phyloP scores from a whole-genome alignment of 2,329 filamentous ascomycete species.

The Paracamarosporium sp. region DNA sequence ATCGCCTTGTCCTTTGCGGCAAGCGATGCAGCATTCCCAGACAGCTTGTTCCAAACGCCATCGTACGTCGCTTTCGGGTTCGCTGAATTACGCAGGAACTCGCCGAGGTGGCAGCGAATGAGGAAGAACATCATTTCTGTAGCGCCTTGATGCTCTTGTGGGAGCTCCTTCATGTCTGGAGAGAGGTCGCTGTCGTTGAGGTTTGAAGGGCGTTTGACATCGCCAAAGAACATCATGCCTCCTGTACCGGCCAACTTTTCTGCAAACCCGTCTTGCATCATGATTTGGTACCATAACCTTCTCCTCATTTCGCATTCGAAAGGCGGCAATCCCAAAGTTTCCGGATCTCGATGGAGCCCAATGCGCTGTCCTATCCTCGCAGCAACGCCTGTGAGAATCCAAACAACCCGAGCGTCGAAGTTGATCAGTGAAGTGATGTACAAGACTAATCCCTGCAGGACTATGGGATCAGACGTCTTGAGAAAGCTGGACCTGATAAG shows the following conservation, averaged over 20 bases:
- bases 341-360: slow-evolving; percentile 67
- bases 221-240: slow-evolving; percentile 53
- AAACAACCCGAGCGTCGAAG: slow-evolving; percentile 62
- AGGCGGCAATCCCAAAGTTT: slow-evolving; percentile 57
- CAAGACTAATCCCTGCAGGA: slow-evolving; percentile 71
- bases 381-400: slow-evolving; percentile 69
- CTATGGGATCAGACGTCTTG: slow-evolving; percentile 67
- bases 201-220: slow-evolving; percentile 59
- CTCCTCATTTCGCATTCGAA: slow-evolving; percentile 66
- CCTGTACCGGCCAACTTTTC: slow-evolving; percentile 60
- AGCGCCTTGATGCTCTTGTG: slow-evolving; percentile 48
- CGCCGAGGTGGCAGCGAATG: slow-evolving; percentile 51
- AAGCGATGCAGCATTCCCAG: slow-evolving; percentile 23
- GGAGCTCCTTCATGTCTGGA: slow-evolving; percentile 52
- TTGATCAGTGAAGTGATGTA: slow-evolving; percentile 61
- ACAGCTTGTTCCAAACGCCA: slow-evolving; percentile 31
- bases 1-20: slow-evolving; percentile 42
- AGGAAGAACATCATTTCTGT: slow-evolving; percentile 60
- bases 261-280: slow-evolving; percentile 64
- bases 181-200: slow-evolving; percentile 60
- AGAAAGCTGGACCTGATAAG: slow-evolving; percentile 72
- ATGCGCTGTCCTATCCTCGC: slow-evolving; percentile 67
- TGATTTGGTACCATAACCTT: slow-evolving; percentile 66
- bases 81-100: slow-evolving; percentile 41
- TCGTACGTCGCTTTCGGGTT: slow-evolving; percentile 25